Conservation (phyloP, 352 stramenopile species). For the Pythium scleroteichum region DNA sequence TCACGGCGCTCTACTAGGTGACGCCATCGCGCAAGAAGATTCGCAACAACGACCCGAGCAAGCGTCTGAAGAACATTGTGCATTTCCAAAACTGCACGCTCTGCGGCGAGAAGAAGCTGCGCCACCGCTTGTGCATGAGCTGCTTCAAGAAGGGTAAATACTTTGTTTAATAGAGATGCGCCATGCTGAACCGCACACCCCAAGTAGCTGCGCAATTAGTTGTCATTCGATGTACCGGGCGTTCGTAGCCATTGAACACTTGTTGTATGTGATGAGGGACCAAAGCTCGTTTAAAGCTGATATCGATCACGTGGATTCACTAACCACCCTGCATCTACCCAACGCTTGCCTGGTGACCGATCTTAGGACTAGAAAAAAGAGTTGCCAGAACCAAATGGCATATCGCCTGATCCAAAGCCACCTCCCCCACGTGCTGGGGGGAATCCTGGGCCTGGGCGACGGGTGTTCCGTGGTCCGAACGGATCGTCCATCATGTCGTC, state of each 20-base stretch:
- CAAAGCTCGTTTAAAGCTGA: too few relatives aligned
- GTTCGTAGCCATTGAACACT: too few relatives aligned
- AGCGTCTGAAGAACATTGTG: slow-evolving; percentile 90
- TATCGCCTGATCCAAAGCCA: slow-evolving; percentile 26
- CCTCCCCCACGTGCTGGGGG: slow-evolving; percentile 30
- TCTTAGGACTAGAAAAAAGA: slow-evolving; percentile 54
- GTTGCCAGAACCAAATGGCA: slow-evolving; percentile 64
- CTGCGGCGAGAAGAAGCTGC: slow-evolving; percentile 87
- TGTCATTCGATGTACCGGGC: too few relatives aligned
- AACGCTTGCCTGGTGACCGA: not conserved
- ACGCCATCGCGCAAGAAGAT: slow-evolving; percentile 87
- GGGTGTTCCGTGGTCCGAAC: slow-evolving; percentile 39
- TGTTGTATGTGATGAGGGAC: too few relatives aligned
- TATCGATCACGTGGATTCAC: too few relatives aligned
- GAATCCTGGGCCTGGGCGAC: slow-evolving; percentile 20
- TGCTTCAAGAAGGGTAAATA: slow-evolving; percentile 93
- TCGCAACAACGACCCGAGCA: slow-evolving; percentile 85
- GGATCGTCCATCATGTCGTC: slow-evolving; percentile 58
- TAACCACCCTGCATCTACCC: too few relatives aligned
- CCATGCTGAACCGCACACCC: not conserved
- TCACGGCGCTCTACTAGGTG: slow-evolving; percentile 42
- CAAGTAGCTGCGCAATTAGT: too few relatives aligned
- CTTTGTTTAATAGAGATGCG: slow-evolving; percentile 64
- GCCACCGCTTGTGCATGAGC: slow-evolving; percentile 88
- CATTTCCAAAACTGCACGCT: slow-evolving; percentile 86